Evolutionary conservation across 768 basidiomycete species (phyloP), one percentile per base, ranked within the genome.

Genomic region (Inosperma sp.): DNA sequence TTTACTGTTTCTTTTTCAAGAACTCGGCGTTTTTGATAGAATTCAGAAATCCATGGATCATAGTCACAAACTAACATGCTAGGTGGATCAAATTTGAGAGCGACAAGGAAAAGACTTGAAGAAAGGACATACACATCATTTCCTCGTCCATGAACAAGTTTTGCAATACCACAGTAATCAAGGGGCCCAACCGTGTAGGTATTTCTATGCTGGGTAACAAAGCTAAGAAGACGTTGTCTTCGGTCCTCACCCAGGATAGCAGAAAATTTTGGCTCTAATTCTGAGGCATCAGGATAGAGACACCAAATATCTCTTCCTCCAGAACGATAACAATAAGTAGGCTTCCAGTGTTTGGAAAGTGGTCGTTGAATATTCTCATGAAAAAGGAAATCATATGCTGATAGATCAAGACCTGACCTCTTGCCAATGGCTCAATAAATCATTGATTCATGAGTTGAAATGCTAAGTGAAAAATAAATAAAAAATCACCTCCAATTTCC

Each of bases 181-280:
- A 55, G 49, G 16, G 54, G 54, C 12, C 54, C 54, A 41, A 55
- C 54, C 21, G 54, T 46, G 23, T 45, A 51, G 5, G 39, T 47
- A 23, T 51, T 48, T 5, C 48, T 22, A 40, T 55, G 49, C 49
- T 55, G 54, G 9, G 54, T 55, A 8, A 50, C 39, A 33, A 51
- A 51, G 19, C 33, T 36, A 22, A 54, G 41, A 1, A 43, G 41
- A 22, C n/a, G 39, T 3, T 12, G 21, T 25, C 4, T 7, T 16
- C 47, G n/a, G n/a, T 41, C 5, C 3, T 8, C 31, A 21, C 34
- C 47, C 8, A 25, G 3, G 26, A 37, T 48, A 8, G 9, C 22
- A 7, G 23, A 19, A 36, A 48, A 48, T 26, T 10, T 16, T n/a
- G n/a, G n/a, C n/a, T n/a, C n/a, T n/a, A n/a, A n/a, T n/a, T n/a